Percentiles rank a stretch among this genome's conserved stretches.
phyloP scores from a whole-genome alignment of 2,329 filamentous ascomycete species.

The Cladosporium velox region DNA sequence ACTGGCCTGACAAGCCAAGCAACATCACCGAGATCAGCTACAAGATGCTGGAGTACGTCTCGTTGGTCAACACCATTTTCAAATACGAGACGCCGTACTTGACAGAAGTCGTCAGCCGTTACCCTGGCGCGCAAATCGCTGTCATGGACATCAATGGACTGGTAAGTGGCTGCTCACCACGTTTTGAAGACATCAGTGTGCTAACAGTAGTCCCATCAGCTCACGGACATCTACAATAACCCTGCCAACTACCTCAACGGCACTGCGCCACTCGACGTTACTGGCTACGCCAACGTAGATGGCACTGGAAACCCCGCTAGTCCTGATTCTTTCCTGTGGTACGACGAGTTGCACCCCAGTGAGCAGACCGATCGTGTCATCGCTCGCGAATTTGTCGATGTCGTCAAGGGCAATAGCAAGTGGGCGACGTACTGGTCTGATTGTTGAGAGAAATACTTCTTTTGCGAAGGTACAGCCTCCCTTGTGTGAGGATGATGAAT shows the following conservation, averaged over 20 bases:
- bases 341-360: constrained; percentile 72
- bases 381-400: constrained; percentile 58
- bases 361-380: constrained; percentile 62
- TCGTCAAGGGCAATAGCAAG: constrained; percentile 53
- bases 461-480: neutral
- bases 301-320: constrained; percentile 40
- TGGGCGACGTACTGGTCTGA: constrained; percentile 48
- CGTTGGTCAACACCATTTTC: constrained; percentile 54
- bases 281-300: constrained; percentile 56
- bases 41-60: constrained; percentile 56
- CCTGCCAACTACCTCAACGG: constrained; percentile 65
- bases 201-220: constrained; percentile 34
- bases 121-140: constrained; percentile 60
- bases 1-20: constrained; percentile 49
- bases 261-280: constrained; percentile 62
- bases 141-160: constrained; percentile 68
- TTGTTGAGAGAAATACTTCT: constrained; percentile 3
- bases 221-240: constrained; percentile 65
- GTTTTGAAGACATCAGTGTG: neutral
- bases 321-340: constrained; percentile 69
- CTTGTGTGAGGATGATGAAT: neutral
- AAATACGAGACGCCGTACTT: constrained; percentile 55
- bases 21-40: constrained; percentile 55
- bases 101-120: constrained; percentile 44
- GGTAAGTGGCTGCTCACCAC: constrained; percentile 36